Evolutionary conservation across 1,284 basidiomycete species (phyloP).

Genomic region (Cryptococcus sp.): DNA sequence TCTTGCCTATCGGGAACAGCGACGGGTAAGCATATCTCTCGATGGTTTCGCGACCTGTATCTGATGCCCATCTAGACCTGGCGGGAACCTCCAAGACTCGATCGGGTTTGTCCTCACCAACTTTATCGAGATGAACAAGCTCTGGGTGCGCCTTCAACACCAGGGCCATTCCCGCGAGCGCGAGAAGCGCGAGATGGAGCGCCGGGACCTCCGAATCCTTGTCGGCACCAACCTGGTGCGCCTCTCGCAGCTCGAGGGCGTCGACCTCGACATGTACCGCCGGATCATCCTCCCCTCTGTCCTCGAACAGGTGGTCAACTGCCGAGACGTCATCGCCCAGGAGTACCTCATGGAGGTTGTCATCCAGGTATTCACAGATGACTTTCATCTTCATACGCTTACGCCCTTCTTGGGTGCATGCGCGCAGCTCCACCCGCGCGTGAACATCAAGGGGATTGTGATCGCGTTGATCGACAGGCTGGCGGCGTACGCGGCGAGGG

Average conservation of each 20-base stretch:
- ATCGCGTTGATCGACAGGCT: conserved; percentile 94
- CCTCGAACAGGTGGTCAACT: conserved; percentile 90
- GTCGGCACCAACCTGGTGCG: conserved; percentile 95
- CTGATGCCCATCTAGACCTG: conserved; percentile 56
- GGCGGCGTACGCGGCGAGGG: conserved; percentile 86
- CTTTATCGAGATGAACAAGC: conserved; percentile 98
- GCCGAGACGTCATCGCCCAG: conserved; percentile 94
- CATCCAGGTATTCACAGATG: conserved; percentile 95
- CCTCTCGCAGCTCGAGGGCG: conserved; percentile 86
- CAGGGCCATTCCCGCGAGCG: conserved; percentile 91
- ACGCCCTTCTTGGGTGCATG: conserved; percentile 90
- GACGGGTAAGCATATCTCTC: conserved; percentile 61
- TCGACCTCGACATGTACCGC: conserved; percentile 86
- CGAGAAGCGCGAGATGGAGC: conserved; percentile 91
- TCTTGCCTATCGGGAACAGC: conserved; percentile 80
- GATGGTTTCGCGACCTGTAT: neutral
- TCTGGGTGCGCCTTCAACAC: conserved; percentile 94
- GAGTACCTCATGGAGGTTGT: conserved; percentile 98
- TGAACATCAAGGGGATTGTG: conserved; percentile 95
- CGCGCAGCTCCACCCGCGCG: conserved; percentile 88
- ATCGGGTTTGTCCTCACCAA: conserved; percentile 92
- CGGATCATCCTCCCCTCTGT: conserved; percentile 78
- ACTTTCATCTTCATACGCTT: conserved; percentile 89
- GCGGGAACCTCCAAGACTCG: conserved; percentile 85
- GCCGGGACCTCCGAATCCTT: conserved; percentile 84